Conservation (phyloP, 2,329 filamentous ascomycete species). For the Biscogniauxia marginata region DNA sequence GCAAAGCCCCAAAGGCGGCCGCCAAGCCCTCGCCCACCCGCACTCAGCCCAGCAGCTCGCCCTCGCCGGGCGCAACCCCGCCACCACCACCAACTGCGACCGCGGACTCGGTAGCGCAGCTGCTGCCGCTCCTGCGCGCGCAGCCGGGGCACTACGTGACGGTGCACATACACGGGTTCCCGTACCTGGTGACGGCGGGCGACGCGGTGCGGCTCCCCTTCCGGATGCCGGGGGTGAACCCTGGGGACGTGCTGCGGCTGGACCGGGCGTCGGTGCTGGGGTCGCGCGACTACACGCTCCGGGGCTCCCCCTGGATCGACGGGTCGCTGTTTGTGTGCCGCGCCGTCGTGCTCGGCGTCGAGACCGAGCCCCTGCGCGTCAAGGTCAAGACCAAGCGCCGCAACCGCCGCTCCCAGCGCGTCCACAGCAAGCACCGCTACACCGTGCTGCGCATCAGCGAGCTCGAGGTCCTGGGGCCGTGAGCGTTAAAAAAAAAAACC, state of each 20-base stretch:
- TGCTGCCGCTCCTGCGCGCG: constrained; percentile 69
- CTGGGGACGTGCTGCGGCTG: constrained; percentile 83
- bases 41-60: not conserved
- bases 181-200: constrained; percentile 76
- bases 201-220: constrained; percentile 77
- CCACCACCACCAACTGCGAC: constrained; percentile 12
- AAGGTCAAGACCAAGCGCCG: constrained; percentile 82
- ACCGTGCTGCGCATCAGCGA: constrained; percentile 85
- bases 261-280: constrained; percentile 83
- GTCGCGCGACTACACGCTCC: constrained; percentile 85
- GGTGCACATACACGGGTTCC: constrained; percentile 73
- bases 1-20: constrained; percentile 12
- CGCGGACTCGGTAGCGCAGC: constrained; percentile 35
- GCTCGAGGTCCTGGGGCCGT: constrained; percentile 55
- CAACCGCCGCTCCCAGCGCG: constrained; percentile 69
- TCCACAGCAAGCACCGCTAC: constrained; percentile 87
- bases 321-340: constrained; percentile 81
- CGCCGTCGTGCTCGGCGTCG: constrained; percentile 79
- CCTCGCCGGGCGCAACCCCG: constrained; percentile 1
- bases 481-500: constrained; percentile 8
- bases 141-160: constrained; percentile 78
- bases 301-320: constrained; percentile 79
- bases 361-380: constrained; percentile 73
- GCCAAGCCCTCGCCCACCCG: constrained; percentile 5
- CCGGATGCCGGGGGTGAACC: constrained; percentile 70